Conservation (phyloP, 2,329 filamentous ascomycete genomes). For the Elsinoe australis region DNA sequence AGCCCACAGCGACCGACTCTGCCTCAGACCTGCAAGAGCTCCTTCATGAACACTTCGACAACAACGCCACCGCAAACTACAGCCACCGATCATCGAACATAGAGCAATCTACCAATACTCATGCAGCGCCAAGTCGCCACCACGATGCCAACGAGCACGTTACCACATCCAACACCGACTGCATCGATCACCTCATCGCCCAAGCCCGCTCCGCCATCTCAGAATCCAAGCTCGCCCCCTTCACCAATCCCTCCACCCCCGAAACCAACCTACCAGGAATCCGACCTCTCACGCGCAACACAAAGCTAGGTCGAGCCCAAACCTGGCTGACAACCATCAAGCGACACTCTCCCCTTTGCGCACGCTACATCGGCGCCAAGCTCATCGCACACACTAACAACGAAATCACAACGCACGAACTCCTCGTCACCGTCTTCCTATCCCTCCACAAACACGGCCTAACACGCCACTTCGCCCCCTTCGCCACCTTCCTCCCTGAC, state of each 20-base stretch:
- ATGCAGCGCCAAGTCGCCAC: too few species aligned
- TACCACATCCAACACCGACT: too few species aligned
- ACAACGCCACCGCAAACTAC: too few species aligned
- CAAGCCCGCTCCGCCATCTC: not conserved
- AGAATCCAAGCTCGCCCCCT: not conserved
- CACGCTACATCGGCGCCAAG: not conserved
- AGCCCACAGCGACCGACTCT: too few species aligned
- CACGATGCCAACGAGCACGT: too few species aligned
- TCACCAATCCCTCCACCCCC: not conserved
- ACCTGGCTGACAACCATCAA: not conserved
- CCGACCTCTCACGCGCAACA: not conserved
- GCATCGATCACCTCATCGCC: not conserved
- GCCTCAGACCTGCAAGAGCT: too few species aligned
- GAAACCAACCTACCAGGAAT: not conserved
- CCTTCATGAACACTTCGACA: too few species aligned
- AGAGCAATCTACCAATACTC: too few species aligned
- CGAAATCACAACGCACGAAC: not conserved
- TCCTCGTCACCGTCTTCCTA: constrained; percentile 4
- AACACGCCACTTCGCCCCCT: not conserved
- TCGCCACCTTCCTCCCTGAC: constrained; percentile 1
- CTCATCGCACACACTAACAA: not conserved
- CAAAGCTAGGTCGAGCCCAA: not conserved
- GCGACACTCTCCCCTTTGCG: not conserved
- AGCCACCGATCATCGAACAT: too few species aligned
- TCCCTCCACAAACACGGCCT: constrained; percentile 4